Percentiles rank a stretch among this genome's conserved stretches.
These are phyloP conservation scores for Arthrobotrys entomopaga DNA, from an alignment of 2,329 filamentous ascomycete genomes.

Conservation along the genomic window DNA sequence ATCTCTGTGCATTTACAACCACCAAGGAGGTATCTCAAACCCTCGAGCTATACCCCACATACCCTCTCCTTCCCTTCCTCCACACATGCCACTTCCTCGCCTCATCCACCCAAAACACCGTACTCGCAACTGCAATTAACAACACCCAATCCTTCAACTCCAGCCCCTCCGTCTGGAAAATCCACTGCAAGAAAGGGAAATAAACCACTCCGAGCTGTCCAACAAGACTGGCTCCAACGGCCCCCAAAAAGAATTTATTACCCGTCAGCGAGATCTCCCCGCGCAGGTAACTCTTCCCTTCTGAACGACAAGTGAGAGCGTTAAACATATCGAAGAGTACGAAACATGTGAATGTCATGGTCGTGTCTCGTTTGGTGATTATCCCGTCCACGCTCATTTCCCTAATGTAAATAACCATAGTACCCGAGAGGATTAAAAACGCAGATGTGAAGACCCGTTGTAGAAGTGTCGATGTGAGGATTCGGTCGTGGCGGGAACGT, in stretches of 20 bases:
- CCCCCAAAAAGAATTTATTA: slow-evolving; percentile 96
- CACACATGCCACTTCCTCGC: slow-evolving; percentile 75
- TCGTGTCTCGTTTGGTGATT: slow-evolving; percentile 92
- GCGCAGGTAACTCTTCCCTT: slow-evolving; percentile 85
- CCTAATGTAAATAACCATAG: slow-evolving; percentile 86
- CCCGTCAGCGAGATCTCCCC: slow-evolving; percentile 85
- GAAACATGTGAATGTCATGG: slow-evolving; percentile 99
- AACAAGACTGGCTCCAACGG: slow-evolving; percentile 82
- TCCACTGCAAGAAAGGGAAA: slow-evolving; percentile 88
- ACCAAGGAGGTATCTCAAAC: slow-evolving; percentile 64
- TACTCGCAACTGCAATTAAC: slow-evolving; percentile 80
- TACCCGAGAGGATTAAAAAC: slow-evolving; percentile 89
- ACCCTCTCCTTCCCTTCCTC: slow-evolving; percentile 67
- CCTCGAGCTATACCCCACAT: slow-evolving; percentile 73
- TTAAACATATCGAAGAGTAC: slow-evolving; percentile 99
- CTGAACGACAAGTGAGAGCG: slow-evolving; percentile 89
- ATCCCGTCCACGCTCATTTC: slow-evolving; percentile 87
- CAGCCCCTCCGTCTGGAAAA: slow-evolving; percentile 95
- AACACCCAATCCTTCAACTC: slow-evolving; percentile 77
- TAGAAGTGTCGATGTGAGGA: slow-evolving; percentile 85
- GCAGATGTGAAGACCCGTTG: slow-evolving; percentile 87
- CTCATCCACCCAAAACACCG: slow-evolving; percentile 96
- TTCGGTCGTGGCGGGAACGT: slow-evolving; percentile 83
- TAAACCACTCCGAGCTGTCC: slow-evolving; percentile 94
- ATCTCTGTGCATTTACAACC: too few species aligned